phyloP scores from a whole-genome alignment of 2,329 filamentous ascomycete genomes.

The Aspergillus puulaauensis region DNA sequence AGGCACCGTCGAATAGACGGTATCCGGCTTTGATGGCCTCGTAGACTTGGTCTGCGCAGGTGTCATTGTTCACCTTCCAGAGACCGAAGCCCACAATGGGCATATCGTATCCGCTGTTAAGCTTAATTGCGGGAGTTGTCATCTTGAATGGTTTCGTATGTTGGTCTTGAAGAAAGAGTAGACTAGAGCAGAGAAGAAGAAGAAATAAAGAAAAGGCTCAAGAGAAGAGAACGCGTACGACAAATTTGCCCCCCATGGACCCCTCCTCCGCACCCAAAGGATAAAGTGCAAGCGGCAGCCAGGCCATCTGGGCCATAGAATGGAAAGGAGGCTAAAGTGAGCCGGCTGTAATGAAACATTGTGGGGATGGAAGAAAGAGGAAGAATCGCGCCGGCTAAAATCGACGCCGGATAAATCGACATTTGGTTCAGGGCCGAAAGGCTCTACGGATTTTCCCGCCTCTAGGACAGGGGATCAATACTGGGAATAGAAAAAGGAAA shows the following conservation, averaged over 20 bases:
- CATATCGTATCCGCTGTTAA: constrained; percentile 37
- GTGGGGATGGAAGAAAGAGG: not conserved
- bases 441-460: not conserved
- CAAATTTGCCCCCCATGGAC: not conserved
- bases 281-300: not conserved
- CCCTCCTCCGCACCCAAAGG: constrained; percentile 3
- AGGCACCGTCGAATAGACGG: constrained; percentile 61
- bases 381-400: constrained; percentile 11
- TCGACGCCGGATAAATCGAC: constrained; percentile 7
- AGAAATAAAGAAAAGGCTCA: not conserved
- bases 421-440: not conserved
- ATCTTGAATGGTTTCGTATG: constrained; percentile 11
- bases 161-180: constrained; percentile 1
- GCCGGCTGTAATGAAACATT: constrained; percentile 1
- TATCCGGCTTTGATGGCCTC: constrained; percentile 65
- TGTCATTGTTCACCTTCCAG: constrained; percentile 78
- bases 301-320: not conserved
- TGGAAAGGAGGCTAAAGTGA: constrained; percentile 7
- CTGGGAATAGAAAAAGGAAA: not conserved
- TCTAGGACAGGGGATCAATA: not conserved
- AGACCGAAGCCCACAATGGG: constrained; percentile 53
- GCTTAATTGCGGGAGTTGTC: constrained; percentile 17
- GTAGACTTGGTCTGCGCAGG: constrained; percentile 74
- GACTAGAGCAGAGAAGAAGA: not conserved
- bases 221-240: not conserved